These are phyloP conservation scores for Sporothrix protearum DNA, from an alignment of 2,329 filamentous ascomycete species.

Conservation along the genomic window DNA sequence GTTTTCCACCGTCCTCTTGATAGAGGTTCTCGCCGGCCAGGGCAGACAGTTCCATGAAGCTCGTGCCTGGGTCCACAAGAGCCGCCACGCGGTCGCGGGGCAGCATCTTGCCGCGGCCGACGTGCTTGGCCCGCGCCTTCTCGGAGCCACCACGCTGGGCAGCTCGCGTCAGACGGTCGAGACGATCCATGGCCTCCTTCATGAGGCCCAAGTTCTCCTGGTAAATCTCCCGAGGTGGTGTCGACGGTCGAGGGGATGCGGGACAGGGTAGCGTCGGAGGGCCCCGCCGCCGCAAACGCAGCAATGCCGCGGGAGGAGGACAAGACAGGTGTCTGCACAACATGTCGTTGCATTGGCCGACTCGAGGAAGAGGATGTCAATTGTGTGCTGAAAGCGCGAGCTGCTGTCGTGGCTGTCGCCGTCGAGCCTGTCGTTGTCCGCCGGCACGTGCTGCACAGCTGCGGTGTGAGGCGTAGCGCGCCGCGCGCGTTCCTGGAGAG, in stretches of 20 bases:
- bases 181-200: slow-evolving; percentile 64
- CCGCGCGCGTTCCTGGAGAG: slow-evolving; percentile 14
- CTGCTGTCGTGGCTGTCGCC: slow-evolving; percentile 25
- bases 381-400: slow-evolving; percentile 13
- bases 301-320: slow-evolving; percentile 47
- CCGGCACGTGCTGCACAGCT: slow-evolving; percentile 16
- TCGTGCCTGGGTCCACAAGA: slow-evolving; percentile 81
- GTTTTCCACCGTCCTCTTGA: slow-evolving; percentile 56
- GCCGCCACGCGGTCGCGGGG: slow-evolving; percentile 84
- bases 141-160: slow-evolving; percentile 73
- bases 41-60: slow-evolving; percentile 91
- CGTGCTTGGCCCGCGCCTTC: slow-evolving; percentile 83
- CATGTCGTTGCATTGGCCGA: not conserved
- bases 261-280: slow-evolving; percentile 75
- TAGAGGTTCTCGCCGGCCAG: slow-evolving; percentile 85
- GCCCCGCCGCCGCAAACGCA: slow-evolving; percentile 74
- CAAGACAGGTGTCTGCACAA: slow-evolving; percentile 29
- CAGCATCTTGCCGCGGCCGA: slow-evolving; percentile 88
- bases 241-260: slow-evolving; percentile 74
- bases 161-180: slow-evolving; percentile 66
- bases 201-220: slow-evolving; percentile 77
- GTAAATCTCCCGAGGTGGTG: slow-evolving; percentile 70
- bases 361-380: not conserved
- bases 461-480: slow-evolving; percentile 13
- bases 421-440: slow-evolving; percentile 43